phyloP scores from a whole-genome alignment of 495 filamentous ascomycete genomes.

The Penicillium steckii region DNA sequence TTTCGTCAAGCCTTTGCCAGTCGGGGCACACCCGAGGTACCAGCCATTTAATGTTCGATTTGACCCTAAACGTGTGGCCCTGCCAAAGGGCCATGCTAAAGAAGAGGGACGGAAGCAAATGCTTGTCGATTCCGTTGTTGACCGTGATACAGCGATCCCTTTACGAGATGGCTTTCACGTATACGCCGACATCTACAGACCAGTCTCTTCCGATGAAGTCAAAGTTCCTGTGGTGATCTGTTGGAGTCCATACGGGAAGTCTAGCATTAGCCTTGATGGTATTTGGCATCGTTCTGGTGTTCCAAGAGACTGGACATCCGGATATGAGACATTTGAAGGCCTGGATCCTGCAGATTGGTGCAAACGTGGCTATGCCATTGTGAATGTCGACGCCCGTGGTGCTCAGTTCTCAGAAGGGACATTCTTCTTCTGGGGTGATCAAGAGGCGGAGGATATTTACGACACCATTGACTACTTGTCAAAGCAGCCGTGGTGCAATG shows the following conservation, averaged over 20 bases:
- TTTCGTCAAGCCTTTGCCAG: not conserved
- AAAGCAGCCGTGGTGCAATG: not conserved
- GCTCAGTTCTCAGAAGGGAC: not conserved
- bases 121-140: not conserved
- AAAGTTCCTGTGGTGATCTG: not conserved
- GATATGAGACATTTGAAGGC: not conserved
- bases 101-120: not conserved
- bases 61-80: not conserved
- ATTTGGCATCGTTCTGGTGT: not conserved
- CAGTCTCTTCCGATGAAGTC: not conserved
- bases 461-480: not conserved
- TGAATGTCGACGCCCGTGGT: not conserved
- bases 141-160: not conserved
- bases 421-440: not conserved
- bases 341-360: not conserved
- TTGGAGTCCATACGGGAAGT: not conserved
- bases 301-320: not conserved
- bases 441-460: not conserved
- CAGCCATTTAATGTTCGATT: not conserved
- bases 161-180: not conserved
- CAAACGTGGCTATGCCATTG: not conserved
- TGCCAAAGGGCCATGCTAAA: not conserved
- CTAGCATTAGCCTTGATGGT: not conserved
- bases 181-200: not conserved
- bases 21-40: not conserved